These are phyloP conservation scores for Incumbomyces lentus DNA, from an alignment of 2,329 filamentous ascomycete genomes.

Conservation along the genomic window DNA sequence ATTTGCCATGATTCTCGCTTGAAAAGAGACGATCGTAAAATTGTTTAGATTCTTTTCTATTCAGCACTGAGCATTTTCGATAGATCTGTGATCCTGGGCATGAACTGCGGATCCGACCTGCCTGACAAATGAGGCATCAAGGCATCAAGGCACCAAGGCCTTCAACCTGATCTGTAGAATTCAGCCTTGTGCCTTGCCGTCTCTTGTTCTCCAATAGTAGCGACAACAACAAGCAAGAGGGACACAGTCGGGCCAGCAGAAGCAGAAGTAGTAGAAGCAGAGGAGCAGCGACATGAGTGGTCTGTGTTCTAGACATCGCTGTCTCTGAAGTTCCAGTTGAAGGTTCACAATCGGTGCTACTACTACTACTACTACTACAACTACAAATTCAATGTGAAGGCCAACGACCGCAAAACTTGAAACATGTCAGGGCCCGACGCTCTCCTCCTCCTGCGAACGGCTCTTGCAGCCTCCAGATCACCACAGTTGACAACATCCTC, in stretches of 20 bases:
- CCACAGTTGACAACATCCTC: constrained; percentile 65
- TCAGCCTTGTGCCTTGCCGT: neutral
- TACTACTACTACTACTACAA: too few relatives aligned
- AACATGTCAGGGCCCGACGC: constrained; percentile 59
- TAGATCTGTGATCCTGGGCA: too few relatives aligned
- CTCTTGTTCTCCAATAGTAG: too few relatives aligned
- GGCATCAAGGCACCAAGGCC: neutral
- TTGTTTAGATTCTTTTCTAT: too few relatives aligned
- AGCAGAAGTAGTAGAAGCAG: neutral
- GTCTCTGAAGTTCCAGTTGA: neutral
- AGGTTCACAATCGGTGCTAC: too few relatives aligned
- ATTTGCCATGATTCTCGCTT: too few relatives aligned
- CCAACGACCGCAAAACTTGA: too few relatives aligned
- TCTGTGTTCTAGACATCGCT: neutral
- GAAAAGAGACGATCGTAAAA: too few relatives aligned
- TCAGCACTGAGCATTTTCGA: too few relatives aligned
- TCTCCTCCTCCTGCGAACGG: constrained; percentile 71
- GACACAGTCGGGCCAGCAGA: too few relatives aligned
- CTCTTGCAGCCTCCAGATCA: constrained; percentile 60
- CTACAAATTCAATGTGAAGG: too few relatives aligned
- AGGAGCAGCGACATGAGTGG: neutral
- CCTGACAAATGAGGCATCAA: neutral
- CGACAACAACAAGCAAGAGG: neutral
- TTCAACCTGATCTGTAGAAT: neutral
- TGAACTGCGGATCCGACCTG: too few relatives aligned